Base-by-base conservation (phyloP, 176 grass and related monocot species). In the Ensete glaucum region DNA sequence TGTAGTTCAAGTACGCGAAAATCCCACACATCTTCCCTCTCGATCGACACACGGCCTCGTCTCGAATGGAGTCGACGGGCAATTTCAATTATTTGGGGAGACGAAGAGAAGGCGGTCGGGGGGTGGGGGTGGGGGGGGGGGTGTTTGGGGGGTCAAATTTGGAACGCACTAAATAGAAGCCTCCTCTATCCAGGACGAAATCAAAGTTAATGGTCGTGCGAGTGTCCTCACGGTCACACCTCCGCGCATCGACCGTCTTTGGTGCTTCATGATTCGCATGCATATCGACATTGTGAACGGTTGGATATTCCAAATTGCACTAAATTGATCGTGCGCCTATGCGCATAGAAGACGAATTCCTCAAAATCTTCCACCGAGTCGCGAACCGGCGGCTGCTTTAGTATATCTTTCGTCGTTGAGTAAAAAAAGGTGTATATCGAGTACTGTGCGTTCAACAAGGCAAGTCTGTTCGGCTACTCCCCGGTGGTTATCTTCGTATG, bases 1-100 rank as follows among this genome's bases (percentile, higher is more conserved):
- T 92, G 76, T 89, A 89, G 76, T 92, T 87, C 77, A 87, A 77
- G 58, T 83, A 83, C 3, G 85, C 85, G 26, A 87, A 87, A 26
- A 83, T 83, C 29, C 85, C 85, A 29, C 85, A 87, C 85, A 87
- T 87, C 62, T 73, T 82, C 14, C 43, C 50, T 29, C 34, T 69
- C 62, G 48, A 16, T 16, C 54, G 62, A 19, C 9, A 15, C 16
- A 13, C 20, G 15, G 15, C 9, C 50, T 50, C 19, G 34, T 52
- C 68, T 19, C 68, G 68, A 8, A 9, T 1, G n/a, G 11, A 27
- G 23, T 12, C 63, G 63, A 65, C 63, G 63, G 63, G 9, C 63
- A 65, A 65, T 65, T 65, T 65, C 23, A 27, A 65, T 65, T 60
- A 60, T 60, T 60, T 6, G 3, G 8, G 8, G 6, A 19, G n/a